Evolutionary conservation across 2,329 filamentous ascomycete genomes (phyloP).

Genomic region (Botrytis fabae): DNA sequence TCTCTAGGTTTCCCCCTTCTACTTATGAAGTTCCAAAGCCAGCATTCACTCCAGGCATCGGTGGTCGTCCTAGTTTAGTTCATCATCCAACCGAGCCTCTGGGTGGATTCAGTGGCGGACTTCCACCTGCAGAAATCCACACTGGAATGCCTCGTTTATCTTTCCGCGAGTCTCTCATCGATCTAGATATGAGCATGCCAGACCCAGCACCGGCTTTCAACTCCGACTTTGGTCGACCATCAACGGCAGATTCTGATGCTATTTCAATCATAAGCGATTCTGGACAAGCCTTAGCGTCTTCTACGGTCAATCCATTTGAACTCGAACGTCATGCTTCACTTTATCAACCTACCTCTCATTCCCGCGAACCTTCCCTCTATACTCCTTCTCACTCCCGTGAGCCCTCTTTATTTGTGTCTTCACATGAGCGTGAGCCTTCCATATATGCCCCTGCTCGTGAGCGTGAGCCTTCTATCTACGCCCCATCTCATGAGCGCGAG

Average conservation of each 20-base stretch:
- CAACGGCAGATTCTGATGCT: constrained; percentile 38
- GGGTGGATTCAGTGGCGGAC: constrained; percentile 33
- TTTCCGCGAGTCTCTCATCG: constrained; percentile 46
- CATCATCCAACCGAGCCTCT: constrained; percentile 56
- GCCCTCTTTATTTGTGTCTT: constrained; percentile 53
- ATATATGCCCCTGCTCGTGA: constrained; percentile 53
- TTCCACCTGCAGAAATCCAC: constrained; percentile 17
- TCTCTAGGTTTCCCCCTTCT: constrained; percentile 51
- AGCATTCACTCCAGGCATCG: constrained; percentile 36
- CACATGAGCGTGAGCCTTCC: constrained; percentile 52
- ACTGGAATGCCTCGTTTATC: constrained; percentile 33
- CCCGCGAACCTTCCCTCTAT: constrained; percentile 55
- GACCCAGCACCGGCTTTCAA: constrained; percentile 42
- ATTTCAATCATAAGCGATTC: constrained; percentile 56
- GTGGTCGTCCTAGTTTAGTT: constrained; percentile 48
- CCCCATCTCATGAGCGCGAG: constrained; percentile 47
- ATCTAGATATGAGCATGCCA: constrained; percentile 55
- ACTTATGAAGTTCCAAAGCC: constrained; percentile 40
- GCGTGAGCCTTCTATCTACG: constrained; percentile 56
- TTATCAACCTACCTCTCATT: constrained; percentile 45
- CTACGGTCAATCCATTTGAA: constrained; percentile 59
- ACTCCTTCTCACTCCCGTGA: constrained; percentile 56
- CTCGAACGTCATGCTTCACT: constrained; percentile 63
- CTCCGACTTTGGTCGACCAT: constrained; percentile 33
- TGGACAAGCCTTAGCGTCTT: constrained; percentile 54